Evolutionary conservation across 2,329 filamentous ascomycete genomes (phyloP).

Genomic region (Pseudogymnoascus sp.): DNA sequence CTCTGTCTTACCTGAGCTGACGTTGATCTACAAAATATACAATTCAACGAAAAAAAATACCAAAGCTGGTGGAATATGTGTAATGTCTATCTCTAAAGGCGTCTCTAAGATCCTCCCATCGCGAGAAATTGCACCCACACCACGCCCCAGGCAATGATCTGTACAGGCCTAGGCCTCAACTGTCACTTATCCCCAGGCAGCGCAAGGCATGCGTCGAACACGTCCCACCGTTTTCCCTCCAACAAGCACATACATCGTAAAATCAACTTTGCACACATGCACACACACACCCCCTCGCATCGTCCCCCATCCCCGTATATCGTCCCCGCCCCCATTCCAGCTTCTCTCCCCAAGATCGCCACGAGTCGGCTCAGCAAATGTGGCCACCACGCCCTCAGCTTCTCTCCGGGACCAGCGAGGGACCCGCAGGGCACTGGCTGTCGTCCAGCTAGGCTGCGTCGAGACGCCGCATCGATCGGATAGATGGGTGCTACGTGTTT

Average conservation of each 20-base stretch:
- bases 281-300: constrained; percentile 1
- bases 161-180: not conserved
- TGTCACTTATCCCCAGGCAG: constrained; percentile 2
- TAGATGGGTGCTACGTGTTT: constrained; percentile 11
- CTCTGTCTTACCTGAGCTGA: not conserved
- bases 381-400: constrained; percentile 7
- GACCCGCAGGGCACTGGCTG: constrained; percentile 2
- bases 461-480: constrained; percentile 8
- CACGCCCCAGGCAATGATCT: not conserved
- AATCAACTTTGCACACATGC: constrained; percentile 8
- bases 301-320: not conserved
- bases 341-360: not conserved
- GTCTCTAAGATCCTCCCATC: not conserved
- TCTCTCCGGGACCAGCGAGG: not conserved
- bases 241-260: constrained; percentile 9
- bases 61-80: not conserved
- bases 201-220: not conserved
- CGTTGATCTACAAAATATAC: not conserved
- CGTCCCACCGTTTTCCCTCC: constrained; percentile 6
- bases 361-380: constrained; percentile 9
- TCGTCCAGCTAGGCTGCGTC: constrained; percentile 9
- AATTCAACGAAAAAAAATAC: not conserved
- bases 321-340: constrained; percentile 7
- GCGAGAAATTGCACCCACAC: not conserved
- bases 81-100: constrained; percentile 2